Conservation (phyloP, 345 rosid species). For the Salix dunnii region DNA sequence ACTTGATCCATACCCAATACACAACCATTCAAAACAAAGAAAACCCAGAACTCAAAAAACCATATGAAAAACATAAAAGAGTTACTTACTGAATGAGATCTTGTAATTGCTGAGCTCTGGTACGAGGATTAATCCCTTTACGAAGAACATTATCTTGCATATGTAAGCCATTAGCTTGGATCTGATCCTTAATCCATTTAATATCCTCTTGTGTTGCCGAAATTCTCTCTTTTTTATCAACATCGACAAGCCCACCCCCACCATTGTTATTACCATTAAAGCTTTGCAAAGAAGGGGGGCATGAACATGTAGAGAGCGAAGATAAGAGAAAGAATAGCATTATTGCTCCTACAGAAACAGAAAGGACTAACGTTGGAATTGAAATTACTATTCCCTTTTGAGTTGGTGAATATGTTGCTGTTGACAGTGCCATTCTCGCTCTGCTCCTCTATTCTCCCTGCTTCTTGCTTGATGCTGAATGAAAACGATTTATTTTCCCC, state of each 20-base stretch:
- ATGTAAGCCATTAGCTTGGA: constrained; percentile 76
- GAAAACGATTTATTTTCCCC: not conserved
- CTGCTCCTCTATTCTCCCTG: not conserved
- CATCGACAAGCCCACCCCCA: not conserved
- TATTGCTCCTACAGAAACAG: constrained; percentile 56
- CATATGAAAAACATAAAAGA: not conserved
- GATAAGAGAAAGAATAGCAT: constrained; percentile 72
- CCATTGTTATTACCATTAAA: not conserved
- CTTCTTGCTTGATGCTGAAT: not conserved
- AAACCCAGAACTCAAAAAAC: not conserved
- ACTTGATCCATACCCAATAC: not conserved
- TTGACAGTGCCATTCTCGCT: constrained; percentile 10
- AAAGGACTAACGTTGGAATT: constrained; percentile 62
- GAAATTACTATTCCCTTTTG: constrained; percentile 68
- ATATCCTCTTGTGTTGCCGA: constrained; percentile 59
- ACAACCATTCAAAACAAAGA: not conserved
- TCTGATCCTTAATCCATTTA: constrained; percentile 83
- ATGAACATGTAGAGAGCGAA: constrained; percentile 62
- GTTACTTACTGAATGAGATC: constrained; percentile 71
- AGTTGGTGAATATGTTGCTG: not conserved
- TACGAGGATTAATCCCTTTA: constrained; percentile 94
- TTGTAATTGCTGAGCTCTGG: constrained; percentile 81
- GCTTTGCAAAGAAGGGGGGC: constrained; percentile 36
- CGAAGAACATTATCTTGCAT: constrained; percentile 89
- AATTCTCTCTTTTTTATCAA: constrained; percentile 31